These are phyloP conservation scores for Teratosphaeria zuluensis DNA, from an alignment of 2,329 filamentous ascomycete species.

Conservation along the genomic window DNA sequence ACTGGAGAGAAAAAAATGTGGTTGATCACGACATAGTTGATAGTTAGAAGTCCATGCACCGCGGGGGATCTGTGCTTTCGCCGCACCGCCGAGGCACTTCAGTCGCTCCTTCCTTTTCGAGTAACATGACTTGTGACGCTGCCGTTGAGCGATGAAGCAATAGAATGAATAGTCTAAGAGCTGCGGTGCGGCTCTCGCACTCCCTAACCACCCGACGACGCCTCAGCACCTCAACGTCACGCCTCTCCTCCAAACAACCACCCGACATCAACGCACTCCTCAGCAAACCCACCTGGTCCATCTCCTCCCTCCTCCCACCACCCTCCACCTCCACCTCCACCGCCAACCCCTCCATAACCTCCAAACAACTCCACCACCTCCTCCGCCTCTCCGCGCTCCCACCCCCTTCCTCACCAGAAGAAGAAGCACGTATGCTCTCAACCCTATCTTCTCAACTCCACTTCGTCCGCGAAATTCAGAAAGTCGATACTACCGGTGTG, in stretches of 20 bases:
- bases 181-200: background rate
- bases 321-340: constrained; percentile 18
- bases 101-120: background rate
- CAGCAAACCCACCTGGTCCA: constrained; percentile 71
- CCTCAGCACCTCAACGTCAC: background rate
- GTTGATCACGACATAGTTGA: background rate
- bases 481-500: constrained; percentile 63
- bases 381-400: constrained; percentile 84
- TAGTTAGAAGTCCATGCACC: background rate
- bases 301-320: constrained; percentile 59
- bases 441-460: constrained; percentile 74
- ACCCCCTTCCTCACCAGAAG: constrained; percentile 49
- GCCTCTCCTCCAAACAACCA: background rate
- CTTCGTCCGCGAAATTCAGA: constrained; percentile 81
- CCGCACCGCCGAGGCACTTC: background rate
- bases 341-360: constrained; percentile 42
- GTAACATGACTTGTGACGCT: background rate
- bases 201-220: background rate
- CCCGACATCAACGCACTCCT: constrained; percentile 38
- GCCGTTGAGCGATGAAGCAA: background rate
- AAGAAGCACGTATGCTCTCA: constrained; percentile 61
- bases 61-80: background rate
- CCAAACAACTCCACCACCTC: constrained; percentile 67
- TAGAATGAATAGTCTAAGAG: background rate
- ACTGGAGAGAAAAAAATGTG: background rate